Base-by-base conservation (phyloP, 148 eudicot genomes). In the Chenopodium suecicum region DNA sequence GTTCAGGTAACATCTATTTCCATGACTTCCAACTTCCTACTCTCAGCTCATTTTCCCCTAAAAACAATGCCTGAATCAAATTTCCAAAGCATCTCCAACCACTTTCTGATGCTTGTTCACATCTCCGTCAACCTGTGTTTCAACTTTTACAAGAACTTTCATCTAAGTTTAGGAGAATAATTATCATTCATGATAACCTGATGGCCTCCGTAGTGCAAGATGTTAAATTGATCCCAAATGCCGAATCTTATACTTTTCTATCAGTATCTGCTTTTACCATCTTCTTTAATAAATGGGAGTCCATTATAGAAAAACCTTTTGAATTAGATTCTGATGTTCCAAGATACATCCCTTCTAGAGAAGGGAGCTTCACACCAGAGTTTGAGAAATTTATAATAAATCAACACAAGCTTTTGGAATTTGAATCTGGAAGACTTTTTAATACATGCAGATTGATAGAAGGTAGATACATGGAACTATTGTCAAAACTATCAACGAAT, bases 201-300 rank as follows among this genome's bases (percentile, higher is more conserved):
- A 88, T 92, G 85, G 81, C 87, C 2, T 84, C 78, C 2, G 94
- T 87, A 1, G 85, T 92, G 23, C 90, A 86, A 66, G 98, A 94
- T 23, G 77, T 86, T 0, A 70, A 47, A 5, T 64, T 81, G 0
- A 80, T 91, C 12, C 83, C 90, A 3, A 92, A 89, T 17, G 90
- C 87, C 2, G 97, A 92, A 77, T 82, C 90, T 7, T 94, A 90
- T 74, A 74, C 67, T 1, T 88, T 91, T 29, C 82, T 83, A 7
- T 78, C 92, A 9, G 80, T 83, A 3, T 89, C 94, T 1, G 89
- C 91, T n/a, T 90, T 90, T 62, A 68, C 81, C 19, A 66, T 83
- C 25, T 85, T 84, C 37, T 63, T 68, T 17, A 71, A 67, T 54
- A 25, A 78, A 1, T 88, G 89, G 89, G 89, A 88, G 54, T 5